Base-by-base conservation (phyloP, 73 alveolate genomes). In the Paramecium pentaurelia region DNA sequence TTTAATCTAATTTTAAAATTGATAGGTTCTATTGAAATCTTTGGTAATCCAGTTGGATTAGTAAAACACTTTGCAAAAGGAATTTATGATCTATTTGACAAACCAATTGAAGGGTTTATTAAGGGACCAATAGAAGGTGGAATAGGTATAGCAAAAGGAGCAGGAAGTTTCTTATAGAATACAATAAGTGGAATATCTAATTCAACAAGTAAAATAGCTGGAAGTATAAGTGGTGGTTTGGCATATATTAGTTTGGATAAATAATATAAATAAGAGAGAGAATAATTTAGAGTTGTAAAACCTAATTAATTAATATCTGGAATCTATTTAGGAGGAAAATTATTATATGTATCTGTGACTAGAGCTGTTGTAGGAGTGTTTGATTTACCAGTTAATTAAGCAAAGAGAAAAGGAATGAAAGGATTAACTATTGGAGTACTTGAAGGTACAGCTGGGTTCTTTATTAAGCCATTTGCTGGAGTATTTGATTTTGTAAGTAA, bases 31-130 rank as follows among this genome's bases (percentile, higher is more conserved):
- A 92, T 95, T 22, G 98, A 97, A 42, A 86, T 98, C 7, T 86
- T 98, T 27, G 99, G 99, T 27, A 97, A 96, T 77, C 99, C 99
- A 8, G 95, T 97, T 58, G 96, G 97, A 71, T 92, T 98, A 37
- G 95, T 96, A 9, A 97, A 97, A 71, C 94, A 97, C 1, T 40
- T 98, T 16, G 99, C 99, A 12, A 97, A 99, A 14, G 99, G 99
- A 25, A 97, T 97, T 10, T 85, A 96, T 77, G 99, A 98, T 86
- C 97, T 98, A 86, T 95, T 97, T 93, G 96, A 96, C 92, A 95
- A 97, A 86, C 99, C 99, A n/a, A 94, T 93, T 3, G 96, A 98
- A 92, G 99, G 99, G 3, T 89, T 97, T 36, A 93, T 96, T 25
- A 70, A 93, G 34, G 99, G 99, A 4, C 98, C 98, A 0, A 54